Base-by-base conservation (phyloP, 2,329 filamentous ascomycete genomes). In the Fusarium virguliforme region DNA sequence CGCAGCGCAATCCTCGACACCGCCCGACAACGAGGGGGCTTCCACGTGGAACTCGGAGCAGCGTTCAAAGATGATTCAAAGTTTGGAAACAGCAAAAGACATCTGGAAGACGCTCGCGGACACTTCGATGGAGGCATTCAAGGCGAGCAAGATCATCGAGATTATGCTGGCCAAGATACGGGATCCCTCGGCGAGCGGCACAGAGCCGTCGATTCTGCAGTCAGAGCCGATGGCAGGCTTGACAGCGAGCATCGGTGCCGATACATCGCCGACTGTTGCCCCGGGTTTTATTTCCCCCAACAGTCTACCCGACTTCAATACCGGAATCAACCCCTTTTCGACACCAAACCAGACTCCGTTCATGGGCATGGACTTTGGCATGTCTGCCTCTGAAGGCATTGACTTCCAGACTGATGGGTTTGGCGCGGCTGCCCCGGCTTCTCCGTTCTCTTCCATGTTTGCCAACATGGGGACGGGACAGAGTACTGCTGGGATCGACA, bases 81-180 rank as follows among this genome's bases (percentile, higher is more conserved):
- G 90, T 1, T 87, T 98, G 3, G 91, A 95, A 76, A 87, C 87
- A 18, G 92, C 92, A 8, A 88, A 89, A 50, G 85, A 87, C 18
- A 96, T 98, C 62, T 98, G 95, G 94, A 90, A 92, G 54, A 89
- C 89, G 9, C 85, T 94, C 10, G 88, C 90, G 4, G 91, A 96
- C 60, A 86, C 90, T 26, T 96, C 92, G 1, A 92, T 98, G 83
- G 95, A 98, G 73, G 94, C 95, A 0, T 95, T 91, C 83, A 98
- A 98, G 82, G 95, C 94, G 1, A 90, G 90, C 41, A 90, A 89
- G 43, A 87, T 95, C 26, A 84, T 98, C n/a, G 90, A 90, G 24
- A 90, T 98, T 57, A 94, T 98, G 88, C 83, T 98, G 48, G 87
- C 90, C 34, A 96, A 96, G 79, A 86, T 98, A 60, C 91, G 77